These are phyloP conservation scores for Sporisorium exsertum DNA, from an alignment of 1,284 basidiomycete genomes.

Conservation along the genomic window DNA sequence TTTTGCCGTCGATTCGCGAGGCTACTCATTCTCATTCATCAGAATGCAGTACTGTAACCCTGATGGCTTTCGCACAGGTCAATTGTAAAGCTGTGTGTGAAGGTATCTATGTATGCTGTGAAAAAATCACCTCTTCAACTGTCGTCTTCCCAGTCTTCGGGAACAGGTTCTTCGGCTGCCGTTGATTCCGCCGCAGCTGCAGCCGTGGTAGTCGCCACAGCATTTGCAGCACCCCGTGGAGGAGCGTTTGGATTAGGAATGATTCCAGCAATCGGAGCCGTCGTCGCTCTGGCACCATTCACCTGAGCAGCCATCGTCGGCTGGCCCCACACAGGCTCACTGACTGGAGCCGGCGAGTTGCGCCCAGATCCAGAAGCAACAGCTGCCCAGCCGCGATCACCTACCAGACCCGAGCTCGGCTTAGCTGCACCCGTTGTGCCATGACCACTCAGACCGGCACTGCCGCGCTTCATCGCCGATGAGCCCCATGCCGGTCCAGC, in stretches of 20 bases:
- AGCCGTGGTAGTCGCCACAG: neutral
- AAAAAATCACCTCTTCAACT: neutral
- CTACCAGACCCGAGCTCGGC: conserved; percentile 16
- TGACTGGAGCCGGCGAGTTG: conserved; percentile 28
- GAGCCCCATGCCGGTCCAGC: conserved; percentile 25
- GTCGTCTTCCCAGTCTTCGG: conserved; percentile 49
- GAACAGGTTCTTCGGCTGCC: conserved; percentile 17
- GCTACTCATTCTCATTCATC: too few relatives aligned
- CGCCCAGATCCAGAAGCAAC: conserved; percentile 47
- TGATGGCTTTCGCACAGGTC: neutral
- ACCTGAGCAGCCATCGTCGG: conserved; percentile 29
- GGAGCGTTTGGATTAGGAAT: conserved; percentile 47
- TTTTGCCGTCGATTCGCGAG: too few relatives aligned
- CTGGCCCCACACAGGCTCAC: conserved; percentile 34
- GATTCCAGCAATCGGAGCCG: conserved; percentile 29
- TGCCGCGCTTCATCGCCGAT: conserved; percentile 35
- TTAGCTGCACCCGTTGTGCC: conserved; percentile 16
- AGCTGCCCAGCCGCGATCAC: conserved; percentile 47
- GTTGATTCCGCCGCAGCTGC: neutral
- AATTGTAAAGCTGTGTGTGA: too few relatives aligned
- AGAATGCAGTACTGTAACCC: neutral
- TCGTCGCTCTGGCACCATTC: conserved; percentile 13
- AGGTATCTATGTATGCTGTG: neutral
- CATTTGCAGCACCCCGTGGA: conserved; percentile 6
- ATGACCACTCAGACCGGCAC: conserved; percentile 5